Base-by-base conservation (phyloP, 2,329 filamentous ascomycete genomes). In the Aschersonia sp. region DNA sequence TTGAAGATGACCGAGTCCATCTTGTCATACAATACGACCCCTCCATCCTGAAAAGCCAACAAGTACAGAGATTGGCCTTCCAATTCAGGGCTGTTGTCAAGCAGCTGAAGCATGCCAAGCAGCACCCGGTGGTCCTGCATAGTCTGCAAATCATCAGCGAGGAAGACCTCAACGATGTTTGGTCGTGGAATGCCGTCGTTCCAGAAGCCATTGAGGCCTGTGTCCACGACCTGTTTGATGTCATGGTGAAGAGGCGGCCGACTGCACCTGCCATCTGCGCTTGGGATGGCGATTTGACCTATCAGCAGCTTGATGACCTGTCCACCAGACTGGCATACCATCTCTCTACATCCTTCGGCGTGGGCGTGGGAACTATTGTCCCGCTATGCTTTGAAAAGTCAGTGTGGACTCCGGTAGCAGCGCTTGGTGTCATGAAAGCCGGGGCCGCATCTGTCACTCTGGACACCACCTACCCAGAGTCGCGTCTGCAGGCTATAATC, bases 361-460 rank as follows among this genome's bases (percentile, higher is more conserved):
- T 53, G 4, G 30, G 40, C 0, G 9, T 42, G 4, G 50, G 46
- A 5, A 47, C 47, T 4, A 44, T 59, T 5, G 52, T 61, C 28
- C 56, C 58, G 4, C 49, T 61, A 2, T 54, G 54, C 28, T 56
- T 61, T 12, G 55, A 58, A n/a, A 62, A 60, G 47, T 59, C 57
- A 10, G 43, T 44, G 4, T 55, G 53, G 54, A 54, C 54, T n/a
- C 49, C 54, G 3, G 53, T 60, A 2, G 52, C 54, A 1, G 57
- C 56, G 31, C 40, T 62, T 9, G 59, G 51, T 9, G 50, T 61
- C 28, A 52, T 59, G 40, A 59, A 60, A 49, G 51, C 57, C n/a
- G 61, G 61, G 6, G 54, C 52, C 20, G 58, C 56, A 10, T 62
- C 56, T 46, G 52, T 58, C 3, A 55, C 55, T 1, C 45, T 61